Percentiles rank a stretch among this genome's conserved stretches.
Evolutionary conservation across 306 rosid species (phyloP).

Genomic region (Corylus avellana): DNA sequence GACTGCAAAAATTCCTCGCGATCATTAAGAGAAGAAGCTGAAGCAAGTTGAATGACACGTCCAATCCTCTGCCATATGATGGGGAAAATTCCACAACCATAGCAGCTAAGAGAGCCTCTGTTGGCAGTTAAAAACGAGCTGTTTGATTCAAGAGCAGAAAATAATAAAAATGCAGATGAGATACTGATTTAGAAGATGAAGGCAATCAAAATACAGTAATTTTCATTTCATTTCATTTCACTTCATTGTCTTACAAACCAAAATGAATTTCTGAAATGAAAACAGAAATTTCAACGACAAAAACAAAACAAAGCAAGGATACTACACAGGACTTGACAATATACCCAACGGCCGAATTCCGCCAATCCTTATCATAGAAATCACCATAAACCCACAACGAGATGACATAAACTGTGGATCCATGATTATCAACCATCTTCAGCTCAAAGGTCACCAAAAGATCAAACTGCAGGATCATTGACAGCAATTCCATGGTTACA

Average conservation of each 20-base stretch:
- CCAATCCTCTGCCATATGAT: too few species aligned
- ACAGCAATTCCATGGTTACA: conserved; percentile 25
- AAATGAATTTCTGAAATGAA: background rate
- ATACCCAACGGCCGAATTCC: background rate
- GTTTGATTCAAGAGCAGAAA: background rate
- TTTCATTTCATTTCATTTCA: conserved; percentile 4
- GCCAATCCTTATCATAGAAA: background rate
- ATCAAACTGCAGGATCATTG: conserved; percentile 18
- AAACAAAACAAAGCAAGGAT: background rate
- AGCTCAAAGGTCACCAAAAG: conserved; percentile 33
- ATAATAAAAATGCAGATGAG: background rate
- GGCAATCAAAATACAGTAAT: conserved; percentile 3
- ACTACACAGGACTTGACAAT: conserved; percentile 2
- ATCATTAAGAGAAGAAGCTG: too few species aligned
- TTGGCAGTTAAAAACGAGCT: background rate
- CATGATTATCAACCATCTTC: conserved; percentile 21
- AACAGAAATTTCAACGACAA: background rate
- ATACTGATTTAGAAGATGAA: too few species aligned
- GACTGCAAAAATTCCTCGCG: too few species aligned
- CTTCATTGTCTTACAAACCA: background rate
- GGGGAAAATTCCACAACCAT: background rate
- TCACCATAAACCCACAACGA: background rate
- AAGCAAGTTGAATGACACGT: too few species aligned
- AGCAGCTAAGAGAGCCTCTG: background rate
- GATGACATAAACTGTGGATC: background rate